These are phyloP conservation scores for Vitellaria paradoxa DNA, from an alignment of 179 eudicot species.

Conservation along the genomic window DNA sequence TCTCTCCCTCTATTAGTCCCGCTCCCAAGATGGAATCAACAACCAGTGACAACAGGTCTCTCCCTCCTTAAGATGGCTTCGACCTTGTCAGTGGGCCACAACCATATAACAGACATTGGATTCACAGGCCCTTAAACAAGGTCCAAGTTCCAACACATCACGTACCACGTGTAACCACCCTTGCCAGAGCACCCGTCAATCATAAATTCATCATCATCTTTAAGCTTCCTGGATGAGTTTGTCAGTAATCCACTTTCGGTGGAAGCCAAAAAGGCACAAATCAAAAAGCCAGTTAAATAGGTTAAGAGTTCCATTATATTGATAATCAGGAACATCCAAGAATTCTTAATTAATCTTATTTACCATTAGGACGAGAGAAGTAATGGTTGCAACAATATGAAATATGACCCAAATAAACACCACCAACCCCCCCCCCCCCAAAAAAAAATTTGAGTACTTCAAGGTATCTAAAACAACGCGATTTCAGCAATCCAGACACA, in stretches of 20 bases:
- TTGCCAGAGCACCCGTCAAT: not conserved
- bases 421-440: not conserved
- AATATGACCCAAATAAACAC: not conserved
- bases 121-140: not conserved
- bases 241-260: no score
- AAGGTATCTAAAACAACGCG: not conserved
- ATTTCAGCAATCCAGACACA: slow-evolving; percentile 3
- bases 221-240: not conserved
- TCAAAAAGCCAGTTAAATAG: no score
- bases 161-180: not conserved
- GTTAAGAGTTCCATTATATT: no score
- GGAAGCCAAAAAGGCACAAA: no score
- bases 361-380: not conserved
- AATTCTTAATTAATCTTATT: not conserved
- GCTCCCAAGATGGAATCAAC: no score
- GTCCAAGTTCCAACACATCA: not conserved
- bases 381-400: not conserved
- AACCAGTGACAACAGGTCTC: no score
- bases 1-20: no score
- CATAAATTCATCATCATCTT: not conserved
- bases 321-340: not conserved
- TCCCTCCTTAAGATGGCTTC: not conserved
- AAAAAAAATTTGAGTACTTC: not conserved
- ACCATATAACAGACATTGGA: not conserved
- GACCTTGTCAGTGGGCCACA: not conserved